Base-by-base conservation (phyloP, 2,329 filamentous ascomycete genomes). In the Davidsoniella neocaledoniae region DNA sequence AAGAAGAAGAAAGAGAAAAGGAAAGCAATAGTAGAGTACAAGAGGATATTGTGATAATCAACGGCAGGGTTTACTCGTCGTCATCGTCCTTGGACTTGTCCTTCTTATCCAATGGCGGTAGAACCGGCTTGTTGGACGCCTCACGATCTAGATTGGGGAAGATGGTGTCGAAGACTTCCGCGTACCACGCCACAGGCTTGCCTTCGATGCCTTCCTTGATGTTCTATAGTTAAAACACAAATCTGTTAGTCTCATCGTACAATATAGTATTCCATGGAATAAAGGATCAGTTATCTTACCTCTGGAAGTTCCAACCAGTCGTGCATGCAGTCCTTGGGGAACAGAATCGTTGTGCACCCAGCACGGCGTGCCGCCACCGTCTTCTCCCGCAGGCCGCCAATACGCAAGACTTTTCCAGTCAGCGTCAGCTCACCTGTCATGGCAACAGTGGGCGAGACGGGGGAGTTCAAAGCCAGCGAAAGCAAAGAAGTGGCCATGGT, bases 341-440 rank as follows among this genome's bases (percentile, higher is more conserved):
- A 98, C 55, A 98, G 81, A 58, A 98, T 81, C 65, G 79, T 94
- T 65, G 83, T 91, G 59, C 87, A 93, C 49, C 93, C 91, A 19
- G 91, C 91, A 55, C 91, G 74, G 60, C 88, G 77, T 52, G 91
- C 93, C 26, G 91, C 91, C 38, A 98, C 90, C 5, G 91, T 95
- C 79, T 98, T 98, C 69, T 98, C 91, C 43, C 91, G 73, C 57
- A 98, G 68, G 0, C 91, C 91, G 46, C 91, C 91, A 62, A 98
- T 98, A 54, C 91, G 76, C 48, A 98, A 69, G 2, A 98, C 90
- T 68, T 98, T 98, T 49, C 91, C 91, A 1, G 91, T 98, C 48
- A 98, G 79, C 1, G 93, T 98, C 55, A 98, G 71, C 66, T 98
- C 91, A 55, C 91, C 91, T 1, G 91, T 98, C 91, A 98, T 98